These are phyloP conservation scores for Guadua angustifolia DNA, from an alignment of 176 grass and related monocot species.

Conservation along the genomic window DNA sequence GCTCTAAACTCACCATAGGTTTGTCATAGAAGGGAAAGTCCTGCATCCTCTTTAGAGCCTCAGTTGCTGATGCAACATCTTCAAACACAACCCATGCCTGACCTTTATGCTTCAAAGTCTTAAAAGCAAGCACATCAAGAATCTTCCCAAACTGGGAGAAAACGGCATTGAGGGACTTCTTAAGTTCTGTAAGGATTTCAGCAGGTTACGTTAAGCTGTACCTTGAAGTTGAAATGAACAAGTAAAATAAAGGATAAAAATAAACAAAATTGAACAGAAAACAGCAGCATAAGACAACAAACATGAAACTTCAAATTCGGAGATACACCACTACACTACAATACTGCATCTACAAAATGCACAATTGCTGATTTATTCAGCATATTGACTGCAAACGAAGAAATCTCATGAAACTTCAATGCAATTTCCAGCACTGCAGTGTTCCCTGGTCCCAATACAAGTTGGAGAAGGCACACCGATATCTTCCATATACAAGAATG, in stretches of 20 bases:
- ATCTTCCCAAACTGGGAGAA: slow-evolving; percentile 99
- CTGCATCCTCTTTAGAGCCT: slow-evolving; percentile 95
- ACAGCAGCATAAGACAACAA: background rate
- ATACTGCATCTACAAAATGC: background rate
- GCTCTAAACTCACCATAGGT: slow-evolving; percentile 71
- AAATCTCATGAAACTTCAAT: background rate
- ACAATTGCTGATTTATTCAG: background rate
- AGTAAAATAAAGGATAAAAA: background rate
- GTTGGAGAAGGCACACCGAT: background rate
- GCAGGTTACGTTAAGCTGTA: background rate
- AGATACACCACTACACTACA: background rate
- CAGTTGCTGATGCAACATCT: slow-evolving; percentile 82
- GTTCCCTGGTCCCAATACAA: background rate
- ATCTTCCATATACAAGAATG: background rate
- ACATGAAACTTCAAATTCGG: background rate
- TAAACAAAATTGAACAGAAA: background rate
- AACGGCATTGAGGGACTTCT: slow-evolving; percentile 83
- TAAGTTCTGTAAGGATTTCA: slow-evolving; percentile 71
- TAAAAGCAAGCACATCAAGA: slow-evolving; percentile 92
- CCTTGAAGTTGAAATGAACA: background rate
- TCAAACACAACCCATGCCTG: slow-evolving; percentile 97
- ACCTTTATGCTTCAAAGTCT: slow-evolving; percentile 96
- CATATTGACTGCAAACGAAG: background rate
- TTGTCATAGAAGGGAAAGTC: slow-evolving; percentile 95
- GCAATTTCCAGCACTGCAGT: background rate